phyloP scores from a whole-genome alignment of 164 flowering plant genomes.

The Liquidambar formosana region DNA sequence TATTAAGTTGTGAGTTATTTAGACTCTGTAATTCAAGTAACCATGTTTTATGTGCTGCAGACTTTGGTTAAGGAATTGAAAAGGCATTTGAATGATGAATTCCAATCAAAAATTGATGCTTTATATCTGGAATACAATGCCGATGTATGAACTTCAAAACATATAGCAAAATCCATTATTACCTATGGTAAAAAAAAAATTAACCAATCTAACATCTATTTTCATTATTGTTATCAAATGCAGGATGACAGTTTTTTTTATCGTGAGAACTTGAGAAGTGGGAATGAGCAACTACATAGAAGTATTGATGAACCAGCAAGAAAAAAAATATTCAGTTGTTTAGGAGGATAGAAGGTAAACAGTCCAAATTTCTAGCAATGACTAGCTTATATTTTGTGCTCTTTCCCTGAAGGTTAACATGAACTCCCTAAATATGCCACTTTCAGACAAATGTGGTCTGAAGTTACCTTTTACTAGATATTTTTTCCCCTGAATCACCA shows the following conservation, averaged over 20 bases:
- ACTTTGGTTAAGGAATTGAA: constrained; percentile 8
- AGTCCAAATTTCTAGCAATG: background rate
- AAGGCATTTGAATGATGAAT: background rate
- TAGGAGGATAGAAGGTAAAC: constrained; percentile 1
- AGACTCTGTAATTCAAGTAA: background rate
- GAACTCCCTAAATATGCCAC: background rate
- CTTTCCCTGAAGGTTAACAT: background rate
- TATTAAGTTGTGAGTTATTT: background rate
- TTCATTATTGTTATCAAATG: background rate
- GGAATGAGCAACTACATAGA: background rate
- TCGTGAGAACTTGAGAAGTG: background rate
- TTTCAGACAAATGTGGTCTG: background rate
- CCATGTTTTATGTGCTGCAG: background rate
- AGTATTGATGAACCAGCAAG: background rate
- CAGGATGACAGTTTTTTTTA: background rate
- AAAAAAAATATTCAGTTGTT: background rate
- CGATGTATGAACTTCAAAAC: background rate
- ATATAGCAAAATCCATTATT: background rate
- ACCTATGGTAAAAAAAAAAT: background rate
- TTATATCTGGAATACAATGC: background rate
- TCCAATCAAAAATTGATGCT: background rate
- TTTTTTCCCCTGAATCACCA: background rate
- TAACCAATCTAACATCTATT: background rate
- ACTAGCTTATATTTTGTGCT: background rate
- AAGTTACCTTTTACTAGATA: background rate